Evolutionary conservation across 2,329 filamentous ascomycete genomes (phyloP).

Genomic region (Pestalotiopsis sp.): DNA sequence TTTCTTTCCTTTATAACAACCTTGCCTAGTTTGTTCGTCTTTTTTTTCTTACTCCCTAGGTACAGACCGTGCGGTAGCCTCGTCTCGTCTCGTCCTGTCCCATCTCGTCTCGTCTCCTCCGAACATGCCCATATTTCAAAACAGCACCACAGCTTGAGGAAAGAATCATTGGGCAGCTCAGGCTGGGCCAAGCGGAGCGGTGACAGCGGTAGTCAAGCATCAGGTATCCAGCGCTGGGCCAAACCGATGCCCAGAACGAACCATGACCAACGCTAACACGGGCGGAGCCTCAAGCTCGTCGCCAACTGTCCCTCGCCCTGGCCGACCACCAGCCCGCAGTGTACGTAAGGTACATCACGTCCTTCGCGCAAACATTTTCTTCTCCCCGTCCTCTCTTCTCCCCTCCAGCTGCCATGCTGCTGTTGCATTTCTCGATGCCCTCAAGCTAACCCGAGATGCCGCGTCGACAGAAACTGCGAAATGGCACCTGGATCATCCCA

Average conservation of each 20-base stretch:
- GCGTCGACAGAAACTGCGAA: conserved; percentile 69
- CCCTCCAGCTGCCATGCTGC: conserved; percentile 10
- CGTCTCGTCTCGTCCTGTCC: neutral
- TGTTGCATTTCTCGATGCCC: conserved; percentile 11
- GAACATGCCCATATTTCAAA: neutral
- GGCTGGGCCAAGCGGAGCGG: conserved; percentile 1
- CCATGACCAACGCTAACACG: conserved; percentile 10
- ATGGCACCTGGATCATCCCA: conserved; percentile 86
- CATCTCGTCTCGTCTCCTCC: neutral
- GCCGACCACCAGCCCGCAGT: conserved; percentile 16
- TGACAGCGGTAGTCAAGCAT: neutral
- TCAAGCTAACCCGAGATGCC: conserved; percentile 50
- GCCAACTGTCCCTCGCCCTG: conserved; percentile 12
- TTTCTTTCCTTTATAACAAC: neutral
- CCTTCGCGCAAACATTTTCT: neutral
- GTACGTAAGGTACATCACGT: conserved; percentile 10
- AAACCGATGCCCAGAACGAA: conserved; percentile 6
- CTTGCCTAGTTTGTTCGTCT: neutral
- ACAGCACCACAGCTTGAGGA: neutral
- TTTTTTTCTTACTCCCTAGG: neutral
- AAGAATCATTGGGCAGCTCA: neutral
- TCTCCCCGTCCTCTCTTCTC: neutral
- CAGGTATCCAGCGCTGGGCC: neutral
- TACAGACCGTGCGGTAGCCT: neutral
- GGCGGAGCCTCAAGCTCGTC: conserved; percentile 17